Percentiles rank a stretch among this genome's conserved stretches.
Conservation (phyloP, 768 basidiomycete genomes). For the Boletus sp. region DNA sequence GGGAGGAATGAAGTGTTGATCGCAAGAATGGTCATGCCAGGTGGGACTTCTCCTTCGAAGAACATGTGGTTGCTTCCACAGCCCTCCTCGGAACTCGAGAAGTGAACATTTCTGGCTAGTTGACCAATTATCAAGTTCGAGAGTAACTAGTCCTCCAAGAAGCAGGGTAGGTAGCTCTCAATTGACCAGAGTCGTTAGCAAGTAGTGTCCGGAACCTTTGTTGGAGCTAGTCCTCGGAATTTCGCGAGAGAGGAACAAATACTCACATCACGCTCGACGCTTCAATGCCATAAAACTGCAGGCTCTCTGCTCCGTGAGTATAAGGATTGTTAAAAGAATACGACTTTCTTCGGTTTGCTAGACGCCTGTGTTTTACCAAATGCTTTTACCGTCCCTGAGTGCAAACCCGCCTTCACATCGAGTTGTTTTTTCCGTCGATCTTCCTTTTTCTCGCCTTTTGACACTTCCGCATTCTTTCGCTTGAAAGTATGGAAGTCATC, state of each 20-base stretch:
- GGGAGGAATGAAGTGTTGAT: too few relatives aligned
- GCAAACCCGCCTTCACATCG: conserved; percentile 44
- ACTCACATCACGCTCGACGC: not conserved
- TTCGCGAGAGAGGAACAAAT: not conserved
- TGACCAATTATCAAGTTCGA: not conserved
- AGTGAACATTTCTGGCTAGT: not conserved
- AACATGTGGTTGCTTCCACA: too few relatives aligned
- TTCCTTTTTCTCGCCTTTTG: conserved; percentile 54
- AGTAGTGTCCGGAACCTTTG: not conserved
- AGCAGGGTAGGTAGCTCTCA: not conserved
- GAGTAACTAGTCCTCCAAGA: not conserved
- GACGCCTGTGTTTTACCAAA: conserved; percentile 30
- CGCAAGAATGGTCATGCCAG: too few relatives aligned
- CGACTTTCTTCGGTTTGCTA: conserved; percentile 43
- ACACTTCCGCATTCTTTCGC: conserved; percentile 58
- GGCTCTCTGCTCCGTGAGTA: not conserved
- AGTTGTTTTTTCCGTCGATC: conserved; percentile 42
- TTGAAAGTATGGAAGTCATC: conserved; percentile 90
- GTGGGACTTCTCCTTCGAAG: too few relatives aligned
- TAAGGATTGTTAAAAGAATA: conserved; percentile 39
- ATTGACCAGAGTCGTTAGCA: not conserved
- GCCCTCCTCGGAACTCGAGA: not conserved
- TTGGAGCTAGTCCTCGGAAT: not conserved
- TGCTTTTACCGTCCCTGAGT: conserved; percentile 40
- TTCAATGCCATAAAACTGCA: not conserved